Evolutionary conservation across 1,284 basidiomycete genomes (phyloP), one percentile per base, ranked within the genome.

Genomic region (Rugiboletus extremiorientalis): DNA sequence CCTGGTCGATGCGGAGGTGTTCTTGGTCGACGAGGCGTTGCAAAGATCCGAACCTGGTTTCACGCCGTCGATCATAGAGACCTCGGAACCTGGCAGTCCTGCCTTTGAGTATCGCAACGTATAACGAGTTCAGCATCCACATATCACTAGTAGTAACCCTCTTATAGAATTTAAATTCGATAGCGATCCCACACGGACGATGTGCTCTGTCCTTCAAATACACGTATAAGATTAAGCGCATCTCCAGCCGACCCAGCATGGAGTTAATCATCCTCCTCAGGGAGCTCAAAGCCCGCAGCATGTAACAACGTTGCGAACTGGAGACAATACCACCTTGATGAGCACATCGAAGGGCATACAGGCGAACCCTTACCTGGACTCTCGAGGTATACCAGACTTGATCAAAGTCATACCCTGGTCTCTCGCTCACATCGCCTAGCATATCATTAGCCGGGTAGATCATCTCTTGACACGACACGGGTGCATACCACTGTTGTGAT

Each of bases 71-170:
- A 88, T 93, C 63, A 85, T 96, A 50, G 95, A 96, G 63, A 78
- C 77, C 18, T 90, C 94, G 28, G 94, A 98, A 76, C 96, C 96
- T 22, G 95, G 92, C 23, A 81, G 78, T 37, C 94, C 95, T 40
- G 88, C 86, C 15, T 89, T 94, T 64, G 89, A 94, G 70, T 96
- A 93, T 76, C 86, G 86, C 62, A 90, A 91, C 72, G 84, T 87
- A 40, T 71, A 71, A 51, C 52, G 16, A 16, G 40, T 22, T 14
- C 22, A 9, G 20, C 31, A 18, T 22, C 6, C n/a, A n/a, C n/a
- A n/a, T n/a, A n/a, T n/a, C n/a, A n/a, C n/a, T n/a, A n/a, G n/a
- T n/a, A n/a, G n/a, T n/a, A n/a, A n/a, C n/a, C 52, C 18, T 41
- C 31, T 23, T 7, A 30, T 54, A 43, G 25, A 23, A 38, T n/a